Conservation (phyloP, 768 basidiomycete species). For the Dentipellis sp. region DNA sequence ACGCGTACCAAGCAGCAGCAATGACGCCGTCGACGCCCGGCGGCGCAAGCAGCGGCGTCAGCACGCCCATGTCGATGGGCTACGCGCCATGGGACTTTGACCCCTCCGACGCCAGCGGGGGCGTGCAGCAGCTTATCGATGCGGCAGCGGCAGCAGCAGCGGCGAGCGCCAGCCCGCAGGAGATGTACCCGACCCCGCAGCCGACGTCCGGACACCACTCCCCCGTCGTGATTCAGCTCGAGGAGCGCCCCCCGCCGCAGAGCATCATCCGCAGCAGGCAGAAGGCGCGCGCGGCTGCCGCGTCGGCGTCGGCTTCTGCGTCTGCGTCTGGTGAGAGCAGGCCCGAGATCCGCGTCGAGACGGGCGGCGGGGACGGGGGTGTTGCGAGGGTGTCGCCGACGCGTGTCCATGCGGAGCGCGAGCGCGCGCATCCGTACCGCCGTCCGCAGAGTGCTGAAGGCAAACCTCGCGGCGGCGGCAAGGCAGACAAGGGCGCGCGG, state of each 20-base stretch:
- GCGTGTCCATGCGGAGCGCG: constrained; percentile 6
- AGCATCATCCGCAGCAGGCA: constrained; percentile 11
- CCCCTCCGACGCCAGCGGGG: not conserved
- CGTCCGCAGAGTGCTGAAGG: constrained; percentile 11
- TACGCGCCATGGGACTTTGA: constrained; percentile 11
- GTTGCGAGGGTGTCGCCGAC: constrained; percentile 5
- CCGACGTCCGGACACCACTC: constrained; percentile 3
- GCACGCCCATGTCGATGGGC: constrained; percentile 12
- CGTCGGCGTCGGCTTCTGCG: constrained; percentile 1
- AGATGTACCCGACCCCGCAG: constrained; percentile 6
- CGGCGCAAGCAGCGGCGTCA: constrained; percentile 10
- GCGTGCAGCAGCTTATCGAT: not conserved
- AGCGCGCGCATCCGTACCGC: constrained; percentile 13
- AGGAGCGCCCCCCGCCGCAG: constrained; percentile 14
- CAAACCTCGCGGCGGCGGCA: not conserved
- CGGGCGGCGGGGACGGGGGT: constrained; percentile 4
- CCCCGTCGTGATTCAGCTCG: constrained; percentile 13
- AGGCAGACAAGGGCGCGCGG: not conserved
- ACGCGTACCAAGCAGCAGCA: constrained; percentile 1
- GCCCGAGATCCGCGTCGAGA: constrained; percentile 6
- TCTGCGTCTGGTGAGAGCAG: constrained; percentile 5
- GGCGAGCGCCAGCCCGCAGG: not conserved
- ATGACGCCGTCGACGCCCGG: constrained; percentile 12
- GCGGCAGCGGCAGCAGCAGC: not conserved
- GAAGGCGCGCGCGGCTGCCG: constrained; percentile 4